A percentile compares a stretch with the other conserved stretches of the same genome.
These are phyloP conservation scores for Globisporangium yorkense DNA, from an alignment of 352 stramenopile genomes.

Conservation along the genomic window DNA sequence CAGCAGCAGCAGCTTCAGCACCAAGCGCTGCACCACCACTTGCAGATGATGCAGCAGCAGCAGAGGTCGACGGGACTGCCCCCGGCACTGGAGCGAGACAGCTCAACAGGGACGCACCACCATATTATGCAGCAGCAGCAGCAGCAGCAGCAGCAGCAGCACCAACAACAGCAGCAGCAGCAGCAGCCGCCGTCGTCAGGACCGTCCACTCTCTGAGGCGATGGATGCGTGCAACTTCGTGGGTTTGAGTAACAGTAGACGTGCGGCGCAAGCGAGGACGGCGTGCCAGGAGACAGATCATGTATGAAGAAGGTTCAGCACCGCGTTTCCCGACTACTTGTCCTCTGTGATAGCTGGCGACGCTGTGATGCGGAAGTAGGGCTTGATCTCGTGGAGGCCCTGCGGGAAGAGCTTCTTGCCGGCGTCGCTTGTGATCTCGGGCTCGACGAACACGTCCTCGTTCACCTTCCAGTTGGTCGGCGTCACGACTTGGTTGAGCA, in stretches of 20 bases:
- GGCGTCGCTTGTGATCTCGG: constrained; percentile 47
- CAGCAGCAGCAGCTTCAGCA: constrained; percentile 25
- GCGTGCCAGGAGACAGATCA: constrained; percentile 9
- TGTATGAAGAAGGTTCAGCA: constrained; percentile 4
- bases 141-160: constrained; percentile 14
- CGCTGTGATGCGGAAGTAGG: constrained; percentile 69
- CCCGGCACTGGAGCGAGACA: constrained; percentile 9
- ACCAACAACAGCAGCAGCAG: constrained; percentile 2
- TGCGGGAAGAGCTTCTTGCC: constrained; percentile 77
- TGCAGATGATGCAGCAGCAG: constrained; percentile 43
- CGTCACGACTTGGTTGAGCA: constrained; percentile 72
- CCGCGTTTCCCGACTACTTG: constrained; percentile 16
- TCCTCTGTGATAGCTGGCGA: constrained; percentile 59
- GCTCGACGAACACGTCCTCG: constrained; percentile 83
- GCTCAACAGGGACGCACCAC: constrained; percentile 21
- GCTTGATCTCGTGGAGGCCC: constrained; percentile 79
- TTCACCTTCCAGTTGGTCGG: constrained; percentile 85
- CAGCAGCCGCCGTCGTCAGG: background rate
- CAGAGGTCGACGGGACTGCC: constrained; percentile 19
- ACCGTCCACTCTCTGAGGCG: background rate
- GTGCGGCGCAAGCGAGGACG: no score
- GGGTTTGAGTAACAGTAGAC: background rate
- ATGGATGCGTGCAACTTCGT: background rate
- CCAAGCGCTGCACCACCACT: constrained; percentile 23
- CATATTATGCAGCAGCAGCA: constrained; percentile 30